Percentiles rank a stretch among this genome's conserved stretches.
Evolutionary conservation across 2,329 filamentous ascomycete genomes (phyloP).

Genomic region (Clathrospora elynae): DNA sequence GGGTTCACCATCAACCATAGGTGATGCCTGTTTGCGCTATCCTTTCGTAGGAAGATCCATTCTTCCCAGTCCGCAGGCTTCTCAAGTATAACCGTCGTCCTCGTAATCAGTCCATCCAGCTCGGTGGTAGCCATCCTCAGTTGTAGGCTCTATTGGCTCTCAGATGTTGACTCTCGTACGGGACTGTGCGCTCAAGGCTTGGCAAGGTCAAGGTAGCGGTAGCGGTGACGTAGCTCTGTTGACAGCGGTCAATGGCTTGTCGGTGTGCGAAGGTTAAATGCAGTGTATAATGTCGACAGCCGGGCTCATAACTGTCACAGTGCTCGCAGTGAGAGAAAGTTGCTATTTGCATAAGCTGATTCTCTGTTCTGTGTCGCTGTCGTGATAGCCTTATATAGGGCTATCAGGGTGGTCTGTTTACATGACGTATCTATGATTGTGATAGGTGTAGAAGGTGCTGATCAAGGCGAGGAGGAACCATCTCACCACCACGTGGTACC

Average conservation of each 20-base stretch:
- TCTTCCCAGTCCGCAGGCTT: slow-evolving; percentile 6
- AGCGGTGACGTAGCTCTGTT: slow-evolving; percentile 1
- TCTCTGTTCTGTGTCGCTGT: no score
- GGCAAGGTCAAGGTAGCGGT: not conserved
- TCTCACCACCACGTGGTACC: no score
- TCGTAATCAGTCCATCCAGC: slow-evolving; percentile 3
- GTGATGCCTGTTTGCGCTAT: slow-evolving; percentile 2
- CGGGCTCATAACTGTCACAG: slow-evolving; percentile 19
- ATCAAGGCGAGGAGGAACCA: no score
- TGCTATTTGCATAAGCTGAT: no score
- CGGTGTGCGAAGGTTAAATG: not conserved
- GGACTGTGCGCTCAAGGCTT: not conserved
- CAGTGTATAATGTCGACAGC: slow-evolving; percentile 1
- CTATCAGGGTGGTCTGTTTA: no score
- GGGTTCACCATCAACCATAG: slow-evolving; percentile 1
- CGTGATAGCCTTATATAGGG: no score
- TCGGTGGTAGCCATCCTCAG: slow-evolving; percentile 7
- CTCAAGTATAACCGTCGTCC: slow-evolving; percentile 8
- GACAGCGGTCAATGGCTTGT: slow-evolving; percentile 2
- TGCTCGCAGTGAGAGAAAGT: slow-evolving; percentile 18
- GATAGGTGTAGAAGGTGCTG: no score
- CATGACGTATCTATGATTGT: no score
- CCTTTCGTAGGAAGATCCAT: slow-evolving; percentile 1
- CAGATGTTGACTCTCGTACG: slow-evolving; percentile 3
- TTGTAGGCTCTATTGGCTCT: slow-evolving; percentile 4